phyloP scores from a whole-genome alignment of 768 basidiomycete species.

The Calocera viscosa region DNA sequence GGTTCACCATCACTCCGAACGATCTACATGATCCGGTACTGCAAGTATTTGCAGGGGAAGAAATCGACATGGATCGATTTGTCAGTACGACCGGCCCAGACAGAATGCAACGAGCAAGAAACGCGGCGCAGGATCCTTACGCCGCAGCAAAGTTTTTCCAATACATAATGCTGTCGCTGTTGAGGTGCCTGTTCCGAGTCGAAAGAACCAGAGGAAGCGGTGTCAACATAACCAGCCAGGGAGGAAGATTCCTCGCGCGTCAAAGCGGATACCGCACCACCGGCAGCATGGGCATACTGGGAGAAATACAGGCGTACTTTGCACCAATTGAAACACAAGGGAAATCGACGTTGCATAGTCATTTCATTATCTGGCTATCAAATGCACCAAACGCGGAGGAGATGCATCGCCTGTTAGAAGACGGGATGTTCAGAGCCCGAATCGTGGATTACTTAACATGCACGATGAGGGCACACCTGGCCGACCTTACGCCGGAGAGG shows the following conservation, averaged over 20 bases:
- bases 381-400: not conserved
- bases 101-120: constrained; percentile 17
- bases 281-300: not conserved
- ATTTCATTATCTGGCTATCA: not conserved
- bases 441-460: not conserved
- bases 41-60: constrained; percentile 33
- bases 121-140: constrained; percentile 32
- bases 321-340: not conserved
- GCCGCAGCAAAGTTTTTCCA: constrained; percentile 35
- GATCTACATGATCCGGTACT: constrained; percentile 36
- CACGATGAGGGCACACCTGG: not conserved
- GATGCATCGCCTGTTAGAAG: not conserved
- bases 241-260: not conserved
- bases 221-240: not conserved
- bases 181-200: constrained; percentile 29
- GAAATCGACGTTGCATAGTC: not conserved
- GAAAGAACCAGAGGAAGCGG: constrained; percentile 9
- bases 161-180: constrained; percentile 25
- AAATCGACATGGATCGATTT: constrained; percentile 36
- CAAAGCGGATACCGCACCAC: not conserved
- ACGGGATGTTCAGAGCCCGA: not conserved
- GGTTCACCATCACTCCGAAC: constrained; percentile 36
- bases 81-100: constrained; percentile 21
- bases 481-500: not conserved
- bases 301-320: not conserved